Conservation (phyloP, 768 basidiomycete species). For the Gyrodon lividus region DNA sequence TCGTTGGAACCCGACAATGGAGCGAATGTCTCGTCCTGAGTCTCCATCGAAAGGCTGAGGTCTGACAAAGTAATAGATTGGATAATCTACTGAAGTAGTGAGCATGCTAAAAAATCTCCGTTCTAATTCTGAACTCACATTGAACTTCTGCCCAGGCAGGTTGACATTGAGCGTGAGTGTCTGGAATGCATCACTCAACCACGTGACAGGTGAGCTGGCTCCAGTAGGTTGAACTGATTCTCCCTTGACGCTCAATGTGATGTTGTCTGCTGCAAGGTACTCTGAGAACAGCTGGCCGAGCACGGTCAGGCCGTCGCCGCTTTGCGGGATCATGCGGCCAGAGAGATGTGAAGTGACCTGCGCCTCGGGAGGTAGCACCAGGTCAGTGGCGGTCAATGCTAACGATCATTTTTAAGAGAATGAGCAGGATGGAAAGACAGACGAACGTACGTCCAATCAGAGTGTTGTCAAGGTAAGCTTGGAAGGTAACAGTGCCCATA, state of each 20-base stretch:
- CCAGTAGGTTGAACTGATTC: constrained; percentile 60
- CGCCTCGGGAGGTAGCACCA: constrained; percentile 51
- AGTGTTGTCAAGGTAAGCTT: constrained; percentile 54
- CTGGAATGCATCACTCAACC: constrained; percentile 72
- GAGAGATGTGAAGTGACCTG: constrained; percentile 50
- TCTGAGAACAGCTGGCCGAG: constrained; percentile 66
- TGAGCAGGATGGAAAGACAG: not conserved
- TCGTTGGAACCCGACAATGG: constrained; percentile 57
- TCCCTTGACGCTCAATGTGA: constrained; percentile 58
- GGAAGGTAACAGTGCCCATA: constrained; percentile 63
- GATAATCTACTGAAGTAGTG: constrained; percentile 44
- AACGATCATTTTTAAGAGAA: constrained; percentile 3
- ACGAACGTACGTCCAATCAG: constrained; percentile 57
- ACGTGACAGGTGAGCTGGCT: constrained; percentile 48
- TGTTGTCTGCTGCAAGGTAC: constrained; percentile 62
- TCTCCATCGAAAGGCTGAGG: constrained; percentile 51
- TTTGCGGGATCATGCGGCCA: constrained; percentile 66
- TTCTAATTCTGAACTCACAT: constrained; percentile 32
- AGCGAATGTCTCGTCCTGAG: constrained; percentile 53
- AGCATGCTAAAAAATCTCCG: not conserved
- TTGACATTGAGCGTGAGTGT: constrained; percentile 59
- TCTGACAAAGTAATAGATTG: constrained; percentile 61
- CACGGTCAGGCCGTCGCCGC: constrained; percentile 47
- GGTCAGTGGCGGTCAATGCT: constrained; percentile 52
- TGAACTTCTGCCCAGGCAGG: constrained; percentile 59